phyloP scores from a whole-genome alignment of 2,329 filamentous ascomycete species.

The Monosporascus ibericus region DNA sequence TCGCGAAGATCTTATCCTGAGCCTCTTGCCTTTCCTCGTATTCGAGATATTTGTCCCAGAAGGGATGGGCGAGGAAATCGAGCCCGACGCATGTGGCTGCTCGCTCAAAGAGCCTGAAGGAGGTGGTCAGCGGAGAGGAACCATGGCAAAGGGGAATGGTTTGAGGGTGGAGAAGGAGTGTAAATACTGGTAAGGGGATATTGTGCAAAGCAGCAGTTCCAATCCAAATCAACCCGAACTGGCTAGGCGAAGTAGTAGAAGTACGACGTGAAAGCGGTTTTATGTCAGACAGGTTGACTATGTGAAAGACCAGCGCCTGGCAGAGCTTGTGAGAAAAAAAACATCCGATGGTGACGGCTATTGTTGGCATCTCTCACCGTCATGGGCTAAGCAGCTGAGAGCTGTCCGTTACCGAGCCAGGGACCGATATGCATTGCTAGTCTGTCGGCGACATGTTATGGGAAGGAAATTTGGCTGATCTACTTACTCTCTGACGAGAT shows the following conservation, averaged over 20 bases:
- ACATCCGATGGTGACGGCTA: slow-evolving; percentile 49
- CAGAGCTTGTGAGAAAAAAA: slow-evolving; percentile 57
- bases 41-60: slow-evolving; percentile 99
- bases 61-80: slow-evolving; percentile 89
- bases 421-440: slow-evolving; percentile 24
- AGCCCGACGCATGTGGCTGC: slow-evolving; percentile 79
- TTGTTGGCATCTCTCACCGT: slow-evolving; percentile 69
- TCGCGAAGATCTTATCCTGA: slow-evolving; percentile 76
- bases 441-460: slow-evolving; percentile 48
- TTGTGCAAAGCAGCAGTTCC: slow-evolving; percentile 45
- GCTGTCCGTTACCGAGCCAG: slow-evolving; percentile 25
- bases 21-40: slow-evolving; percentile 89
- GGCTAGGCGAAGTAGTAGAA: slow-evolving; percentile 25
- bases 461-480: slow-evolving; percentile 57
- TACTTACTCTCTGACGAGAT: slow-evolving; percentile 99
- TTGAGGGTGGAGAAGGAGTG: slow-evolving; percentile 39
- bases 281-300: slow-evolving; percentile 30
- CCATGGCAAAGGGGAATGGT: slow-evolving; percentile 17
- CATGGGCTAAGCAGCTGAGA: slow-evolving; percentile 33
- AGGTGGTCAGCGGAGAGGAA: slow-evolving; percentile 24
- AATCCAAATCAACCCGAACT: slow-evolving; percentile 33
- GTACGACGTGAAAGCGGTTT: slow-evolving; percentile 34
- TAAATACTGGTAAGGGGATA: slow-evolving; percentile 57
- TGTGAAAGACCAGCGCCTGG: slow-evolving; percentile 50
- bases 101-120: slow-evolving; percentile 79